phyloP scores from a whole-genome alignment of 2,329 filamentous ascomycete genomes.

The Phyllosticta ampelicida region DNA sequence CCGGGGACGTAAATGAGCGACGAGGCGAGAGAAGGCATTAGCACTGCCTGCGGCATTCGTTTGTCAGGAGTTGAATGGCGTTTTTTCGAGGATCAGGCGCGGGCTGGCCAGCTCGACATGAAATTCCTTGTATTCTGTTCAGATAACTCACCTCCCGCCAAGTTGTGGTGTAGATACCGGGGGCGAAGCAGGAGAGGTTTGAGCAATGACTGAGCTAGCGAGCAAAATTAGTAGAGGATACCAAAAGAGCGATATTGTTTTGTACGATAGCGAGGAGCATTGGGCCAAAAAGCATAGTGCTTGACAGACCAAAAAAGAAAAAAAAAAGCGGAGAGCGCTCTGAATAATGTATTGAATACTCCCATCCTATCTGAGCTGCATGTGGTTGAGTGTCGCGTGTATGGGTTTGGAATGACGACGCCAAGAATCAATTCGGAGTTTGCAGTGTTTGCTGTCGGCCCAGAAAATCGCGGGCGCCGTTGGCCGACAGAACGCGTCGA shows the following conservation, averaged over 20 bases:
- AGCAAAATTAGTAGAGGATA: not conserved
- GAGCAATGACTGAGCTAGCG: not conserved
- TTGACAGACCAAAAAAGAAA: no score
- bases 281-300: no score
- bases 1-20: constrained; percentile 60
- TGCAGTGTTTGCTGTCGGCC: constrained; percentile 4
- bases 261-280: not conserved
- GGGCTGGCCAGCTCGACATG: not conserved
- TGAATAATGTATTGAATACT: no score
- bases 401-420: not conserved
- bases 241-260: not conserved
- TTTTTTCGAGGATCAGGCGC: not conserved
- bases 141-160: not conserved
- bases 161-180: not conserved
- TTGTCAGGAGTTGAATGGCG: not conserved
- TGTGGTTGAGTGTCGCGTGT: not conserved
- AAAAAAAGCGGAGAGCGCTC: no score
- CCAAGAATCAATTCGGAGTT: not conserved
- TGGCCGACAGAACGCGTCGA: constrained; percentile 9
- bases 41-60: not conserved
- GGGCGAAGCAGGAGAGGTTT: not conserved
- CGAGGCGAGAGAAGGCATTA: constrained; percentile 19
- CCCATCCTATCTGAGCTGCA: no score
- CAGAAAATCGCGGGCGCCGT: constrained; percentile 8
- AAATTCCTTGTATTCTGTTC: not conserved